phyloP scores from a whole-genome alignment of 2,329 filamentous ascomycete genomes.

The Dothideomycetes sp. region DNA sequence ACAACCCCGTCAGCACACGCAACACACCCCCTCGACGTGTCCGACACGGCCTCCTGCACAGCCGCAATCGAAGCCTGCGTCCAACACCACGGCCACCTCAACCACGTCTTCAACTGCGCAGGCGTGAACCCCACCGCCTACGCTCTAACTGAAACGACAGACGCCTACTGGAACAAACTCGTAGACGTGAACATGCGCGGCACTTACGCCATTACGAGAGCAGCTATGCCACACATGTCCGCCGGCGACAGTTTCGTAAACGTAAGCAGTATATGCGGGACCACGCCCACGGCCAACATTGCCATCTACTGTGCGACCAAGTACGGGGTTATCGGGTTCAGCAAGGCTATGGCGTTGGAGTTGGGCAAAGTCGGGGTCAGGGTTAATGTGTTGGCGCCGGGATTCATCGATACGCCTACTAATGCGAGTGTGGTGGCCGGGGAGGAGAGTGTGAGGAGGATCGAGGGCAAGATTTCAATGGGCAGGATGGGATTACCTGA shows the following conservation, averaged over 20 bases:
- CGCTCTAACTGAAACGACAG: slow-evolving; percentile 23
- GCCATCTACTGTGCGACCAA: slow-evolving; percentile 33
- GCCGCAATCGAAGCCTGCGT: slow-evolving; percentile 19
- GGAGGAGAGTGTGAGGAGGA: slow-evolving; percentile 29
- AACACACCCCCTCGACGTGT: slow-evolving; percentile 25
- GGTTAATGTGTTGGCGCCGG: slow-evolving; percentile 29
- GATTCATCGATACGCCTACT: slow-evolving; percentile 35
- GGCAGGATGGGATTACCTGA: slow-evolving; percentile 32
- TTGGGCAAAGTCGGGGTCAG: slow-evolving; percentile 25
- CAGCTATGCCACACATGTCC: slow-evolving; percentile 30
- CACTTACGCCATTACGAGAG: slow-evolving; percentile 28
- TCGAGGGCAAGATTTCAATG: slow-evolving; percentile 28
- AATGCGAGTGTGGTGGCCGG: slow-evolving; percentile 41
- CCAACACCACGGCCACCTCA: slow-evolving; percentile 22
- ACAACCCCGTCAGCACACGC: slow-evolving; percentile 21
- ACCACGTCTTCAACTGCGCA: slow-evolving; percentile 34
- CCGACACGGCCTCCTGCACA: slow-evolving; percentile 15
- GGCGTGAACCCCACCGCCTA: slow-evolving; percentile 24
- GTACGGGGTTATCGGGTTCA: slow-evolving; percentile 33
- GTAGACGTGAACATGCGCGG: slow-evolving; percentile 30
- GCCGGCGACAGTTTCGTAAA: slow-evolving; percentile 27
- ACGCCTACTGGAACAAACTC: slow-evolving; percentile 32
- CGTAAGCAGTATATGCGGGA: slow-evolving; percentile 29
- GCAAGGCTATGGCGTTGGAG: slow-evolving; percentile 32
- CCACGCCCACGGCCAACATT: slow-evolving; percentile 24